Evolutionary conservation across 352 stramenopile genomes (phyloP), one percentile per base, ranked within the genome.

Genomic region (Phytophthora ramorum): DNA sequence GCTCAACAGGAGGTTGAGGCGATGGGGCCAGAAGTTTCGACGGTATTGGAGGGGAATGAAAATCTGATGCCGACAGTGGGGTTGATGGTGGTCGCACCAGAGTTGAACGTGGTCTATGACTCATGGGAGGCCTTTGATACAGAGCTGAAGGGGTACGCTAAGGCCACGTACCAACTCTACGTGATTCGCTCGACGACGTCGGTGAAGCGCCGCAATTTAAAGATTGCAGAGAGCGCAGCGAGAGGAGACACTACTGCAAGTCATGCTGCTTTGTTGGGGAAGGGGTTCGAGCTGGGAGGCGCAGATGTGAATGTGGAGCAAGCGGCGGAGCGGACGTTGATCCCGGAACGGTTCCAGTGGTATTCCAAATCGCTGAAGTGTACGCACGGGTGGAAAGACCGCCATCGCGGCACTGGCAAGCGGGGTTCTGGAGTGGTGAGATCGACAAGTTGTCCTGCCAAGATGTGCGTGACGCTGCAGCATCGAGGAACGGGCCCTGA

Each of bases 341-440:
- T 93, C 40, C 85, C 85, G 0, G 73, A 86, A 55, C 73, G 66
- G 30, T 87, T 75, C 58, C 76, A 79, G 46, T 93, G 85, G 85
- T 93, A 93, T 53, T 93, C 85, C 44, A 93, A 93, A 73, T 91
- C 85, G 30, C 73, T 93, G 34, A 89, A 89, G 69, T 93, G 85
- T 49, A 93, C 85, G 6, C 85, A 93, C 62, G 85, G 85, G 6
- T 93, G 85, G 85, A 92, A 92, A 60, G 71, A 87, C 40, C 81
- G 85, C 7, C 73, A 87, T 38, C 81, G 85, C 19, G 79, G 83
- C 7, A 87, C 62, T 24, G 83, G 85, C 0, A 93, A 93, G 64
- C 83, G 85, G n/a, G 72, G 78, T 3, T 77, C 80, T 9, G 76
- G 79, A 2, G 79, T 84, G 2, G 78, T 90, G 14, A 76, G 85